phyloP scores from a whole-genome alignment of 257 asterid genomes.

The Anisodus tanguticus region DNA sequence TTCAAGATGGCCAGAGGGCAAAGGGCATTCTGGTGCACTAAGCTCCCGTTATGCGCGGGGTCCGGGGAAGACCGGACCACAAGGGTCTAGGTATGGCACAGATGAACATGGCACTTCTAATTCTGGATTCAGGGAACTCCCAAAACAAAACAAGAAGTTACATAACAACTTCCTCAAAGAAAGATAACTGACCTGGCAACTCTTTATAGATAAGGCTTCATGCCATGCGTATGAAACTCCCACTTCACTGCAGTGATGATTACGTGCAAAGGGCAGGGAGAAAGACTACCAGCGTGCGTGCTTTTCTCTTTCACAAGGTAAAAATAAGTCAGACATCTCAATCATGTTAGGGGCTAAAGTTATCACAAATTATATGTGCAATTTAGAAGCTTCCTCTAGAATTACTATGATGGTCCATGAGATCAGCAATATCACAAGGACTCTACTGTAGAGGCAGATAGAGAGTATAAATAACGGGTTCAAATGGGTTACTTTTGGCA shows the following conservation, averaged over 20 bases:
- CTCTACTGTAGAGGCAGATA: too few relatives aligned
- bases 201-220: background rate
- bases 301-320: background rate
- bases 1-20: background rate
- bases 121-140: constrained; percentile 12
- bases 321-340: background rate
- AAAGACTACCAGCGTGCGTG: constrained; percentile 10
- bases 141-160: constrained; percentile 1
- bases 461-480: too few relatives aligned
- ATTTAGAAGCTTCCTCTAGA: constrained; percentile 16
- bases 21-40: too few relatives aligned
- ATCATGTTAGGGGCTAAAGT: background rate
- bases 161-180: background rate
- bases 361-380: background rate
- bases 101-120: background rate
- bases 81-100: background rate
- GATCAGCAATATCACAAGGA: constrained; percentile 11
- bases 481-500: too few relatives aligned
- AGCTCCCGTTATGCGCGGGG: too few relatives aligned
- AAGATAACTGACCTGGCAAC: constrained; percentile 23
- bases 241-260: constrained; percentile 26
- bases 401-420: background rate
- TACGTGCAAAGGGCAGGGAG: background rate
- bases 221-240: background rate
- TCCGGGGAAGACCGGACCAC: too few relatives aligned